These are phyloP conservation scores for Drechslera avenae DNA, from an alignment of 2,329 filamentous ascomycete species.

Conservation along the genomic window DNA sequence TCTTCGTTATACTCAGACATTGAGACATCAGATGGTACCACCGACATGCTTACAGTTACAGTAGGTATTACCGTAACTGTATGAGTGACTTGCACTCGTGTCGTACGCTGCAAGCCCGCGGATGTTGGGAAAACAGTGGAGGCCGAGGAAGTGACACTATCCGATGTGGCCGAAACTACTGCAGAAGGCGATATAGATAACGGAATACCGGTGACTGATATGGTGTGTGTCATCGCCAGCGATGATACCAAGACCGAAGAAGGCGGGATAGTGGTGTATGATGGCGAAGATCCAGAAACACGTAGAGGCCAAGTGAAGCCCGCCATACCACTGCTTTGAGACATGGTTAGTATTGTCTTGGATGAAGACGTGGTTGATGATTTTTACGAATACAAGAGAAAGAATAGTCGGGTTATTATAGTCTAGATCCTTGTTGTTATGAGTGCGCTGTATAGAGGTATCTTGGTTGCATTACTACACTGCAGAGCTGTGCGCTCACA, in stretches of 20 bases:
- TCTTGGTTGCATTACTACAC: no score
- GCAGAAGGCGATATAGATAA: no score
- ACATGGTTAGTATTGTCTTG: not conserved
- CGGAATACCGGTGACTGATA: not conserved
- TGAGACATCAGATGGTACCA: not conserved
- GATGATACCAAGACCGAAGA: not conserved
- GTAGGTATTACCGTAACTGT: not conserved
- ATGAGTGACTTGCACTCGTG: not conserved
- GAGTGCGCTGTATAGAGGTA: no score
- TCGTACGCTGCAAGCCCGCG: not conserved
- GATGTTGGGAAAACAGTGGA: not conserved
- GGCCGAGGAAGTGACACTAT: not conserved
- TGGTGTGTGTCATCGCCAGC: not conserved
- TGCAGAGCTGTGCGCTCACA: no score
- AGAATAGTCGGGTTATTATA: no score
- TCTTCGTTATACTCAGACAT: not conserved
- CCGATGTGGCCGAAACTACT: no score
- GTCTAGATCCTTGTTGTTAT: no score
- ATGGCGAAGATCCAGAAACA: not conserved
- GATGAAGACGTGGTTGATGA: not conserved
- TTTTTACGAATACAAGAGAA: no score
- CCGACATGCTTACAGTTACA: not conserved
- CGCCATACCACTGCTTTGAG: not conserved
- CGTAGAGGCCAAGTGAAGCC: not conserved
- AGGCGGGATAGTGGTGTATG: not conserved